Base-by-base conservation (phyloP, 768 basidiomycete genomes). In the Asterophora parasitica region DNA sequence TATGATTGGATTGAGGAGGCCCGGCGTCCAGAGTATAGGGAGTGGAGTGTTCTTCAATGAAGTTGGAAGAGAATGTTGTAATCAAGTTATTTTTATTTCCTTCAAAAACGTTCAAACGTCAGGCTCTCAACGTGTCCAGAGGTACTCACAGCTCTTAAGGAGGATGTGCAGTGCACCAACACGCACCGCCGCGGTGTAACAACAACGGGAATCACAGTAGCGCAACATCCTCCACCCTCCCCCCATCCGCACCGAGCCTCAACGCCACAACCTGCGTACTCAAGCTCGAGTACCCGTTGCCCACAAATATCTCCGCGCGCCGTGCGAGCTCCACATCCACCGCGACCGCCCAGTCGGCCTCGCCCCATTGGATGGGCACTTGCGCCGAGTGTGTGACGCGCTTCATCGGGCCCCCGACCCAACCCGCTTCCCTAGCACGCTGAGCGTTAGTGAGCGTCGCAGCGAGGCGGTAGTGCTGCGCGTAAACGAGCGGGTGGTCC, bases 271-370 rank as follows among this genome's bases (percentile, higher is more conserved):
- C 63, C 50, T 73, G 71, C 0, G 74, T 67, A 53, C 67, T 72
- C 44, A 77, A 56, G 52, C 72, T 75, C 20, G 75, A 77, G 52
- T 71, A 77, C 8, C 74, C 73, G 56, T 73, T 77, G 10, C 74
- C 75, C 32, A 77, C 64, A 42, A 75, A 75, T 6, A 69, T 64
- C 31, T 68, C 66, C 7, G 75, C 73, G 27, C 62, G 61, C 42
- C 67, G 63, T 4, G 71, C 75, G 30, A 77, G 51, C 54, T 77
- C 73, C 34, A 74, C 68, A 58, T 77, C 75, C 6, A 71, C 71
- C 42, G 65, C 66, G 11, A 74, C 73, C 15, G 62, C 60, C 62
- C 68, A 75, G 49, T 77, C 75, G 19, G 55, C 56, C 58, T 75
- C 73, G 1, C 72, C 72, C 58, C 63, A 58, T 17, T 54, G 47